Conservation (phyloP, 768 basidiomycete species). For the Cyathus striatus region DNA sequence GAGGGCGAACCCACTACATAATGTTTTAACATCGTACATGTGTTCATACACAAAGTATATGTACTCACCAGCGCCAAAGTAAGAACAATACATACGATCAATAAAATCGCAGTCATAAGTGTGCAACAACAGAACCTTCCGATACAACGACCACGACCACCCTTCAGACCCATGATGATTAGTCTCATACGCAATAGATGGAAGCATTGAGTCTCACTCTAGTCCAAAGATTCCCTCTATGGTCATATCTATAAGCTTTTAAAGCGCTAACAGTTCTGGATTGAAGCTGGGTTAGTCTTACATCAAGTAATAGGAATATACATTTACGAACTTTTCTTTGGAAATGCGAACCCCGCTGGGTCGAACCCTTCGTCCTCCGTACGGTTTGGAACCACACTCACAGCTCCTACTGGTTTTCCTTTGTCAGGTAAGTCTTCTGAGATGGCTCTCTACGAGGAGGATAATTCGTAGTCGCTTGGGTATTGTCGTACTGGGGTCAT, state of each 20-base stretch:
- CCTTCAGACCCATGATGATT: slow-evolving; percentile 29
- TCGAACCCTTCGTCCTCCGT: slow-evolving; percentile 35
- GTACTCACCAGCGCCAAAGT: slow-evolving; percentile 60
- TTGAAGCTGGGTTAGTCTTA: neutral
- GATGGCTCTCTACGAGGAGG: no score
- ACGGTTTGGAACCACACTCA: slow-evolving; percentile 9
- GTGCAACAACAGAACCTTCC: slow-evolving; percentile 77
- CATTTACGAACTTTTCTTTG: slow-evolving; percentile 11
- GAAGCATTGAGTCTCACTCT: slow-evolving; percentile 49
- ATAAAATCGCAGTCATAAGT: slow-evolving; percentile 56
- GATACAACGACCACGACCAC: slow-evolving; percentile 52
- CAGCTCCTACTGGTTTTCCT: no score
- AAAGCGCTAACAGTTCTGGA: slow-evolving; percentile 35
- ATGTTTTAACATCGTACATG: no score
- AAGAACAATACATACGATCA: slow-evolving; percentile 62
- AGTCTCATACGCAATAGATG: no score
- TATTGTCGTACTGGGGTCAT: slow-evolving; percentile 6
- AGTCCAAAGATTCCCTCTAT: slow-evolving; percentile 65
- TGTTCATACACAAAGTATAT: no score
- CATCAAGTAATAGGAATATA: neutral
- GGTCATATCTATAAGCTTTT: slow-evolving; percentile 48
- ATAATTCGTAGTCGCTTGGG: no score
- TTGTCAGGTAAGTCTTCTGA: no score
- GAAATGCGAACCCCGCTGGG: slow-evolving; percentile 31
- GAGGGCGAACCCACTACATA: slow-evolving; percentile 74